Base-by-base conservation (phyloP, 371 early-diverging fungal species). In the Mucor plumbeus region DNA sequence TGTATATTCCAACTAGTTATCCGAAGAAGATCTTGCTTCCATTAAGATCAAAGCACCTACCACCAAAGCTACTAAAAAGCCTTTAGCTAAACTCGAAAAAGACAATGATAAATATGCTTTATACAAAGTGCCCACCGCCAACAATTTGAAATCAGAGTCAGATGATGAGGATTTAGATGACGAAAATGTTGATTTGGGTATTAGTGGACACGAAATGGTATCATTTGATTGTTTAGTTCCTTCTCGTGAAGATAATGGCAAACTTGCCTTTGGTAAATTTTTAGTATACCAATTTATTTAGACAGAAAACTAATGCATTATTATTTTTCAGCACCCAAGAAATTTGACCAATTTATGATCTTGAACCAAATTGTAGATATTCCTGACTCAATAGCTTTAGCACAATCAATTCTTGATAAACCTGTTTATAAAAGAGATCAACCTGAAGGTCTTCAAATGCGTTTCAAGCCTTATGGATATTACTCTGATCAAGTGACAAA, bases 161-260 rank as follows among this genome's bases (percentile, higher is more conserved):
- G 66, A 63, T 11, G 62, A 50, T 9, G 66, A 63, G 21, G 65
- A 69, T 26, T 61, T 67, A 11, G 59, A 36, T 21, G 74, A 62
- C 6, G 72, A 72, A 15, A 48, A 63, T 14, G 50, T 56, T n/a
- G 74, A 77, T 72, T 43, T 64, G 21, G 80, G 76, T 9, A 71
- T 84, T n/a, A 78, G 84, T 64, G 84, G 84, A 39, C 80, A 81
- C 44, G 84, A 81, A 65, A 81, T 84, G 84, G n/a, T 68, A 40
- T 74, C 73, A 8, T 77, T 84, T 36, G 67, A 77, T 35, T 79
- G 79, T 43, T 55, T 84, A 33, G 61, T 80, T 1, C 84, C 84
- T 41, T 70, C 67, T 41, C 65, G 68, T 47, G 63, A 68, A 63
- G 67, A 74, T 13, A 70, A 75, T 33, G 81, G 79, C 59, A 66